These are phyloP conservation scores for Sistotremastrum suecicum DNA, from an alignment of 768 basidiomycete genomes.

Conservation along the genomic window DNA sequence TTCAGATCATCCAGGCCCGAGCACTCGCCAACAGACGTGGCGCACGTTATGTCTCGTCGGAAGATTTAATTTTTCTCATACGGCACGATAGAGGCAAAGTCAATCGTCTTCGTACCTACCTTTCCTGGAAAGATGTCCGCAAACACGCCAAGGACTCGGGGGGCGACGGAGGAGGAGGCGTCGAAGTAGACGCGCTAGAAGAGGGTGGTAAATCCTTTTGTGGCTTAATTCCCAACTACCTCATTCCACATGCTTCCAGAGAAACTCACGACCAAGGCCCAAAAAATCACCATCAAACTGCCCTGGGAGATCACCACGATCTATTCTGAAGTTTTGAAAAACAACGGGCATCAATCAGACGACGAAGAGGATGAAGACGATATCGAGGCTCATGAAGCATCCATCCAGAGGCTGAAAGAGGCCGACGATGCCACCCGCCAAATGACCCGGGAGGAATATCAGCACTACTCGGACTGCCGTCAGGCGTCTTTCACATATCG, in stretches of 20 bases:
- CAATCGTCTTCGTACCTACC: constrained; percentile 81
- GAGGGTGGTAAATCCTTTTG: constrained; percentile 48
- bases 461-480: constrained; percentile 92
- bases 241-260: constrained; percentile 26
- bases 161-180: constrained; percentile 65
- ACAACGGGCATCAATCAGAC: constrained; percentile 71
- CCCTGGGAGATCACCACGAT: constrained; percentile 93
- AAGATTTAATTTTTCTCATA: constrained; percentile 94
- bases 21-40: constrained; percentile 69
- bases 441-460: constrained; percentile 96
- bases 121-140: constrained; percentile 95
- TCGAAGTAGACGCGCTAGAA: constrained; percentile 72
- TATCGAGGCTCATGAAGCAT: constrained; percentile 89
- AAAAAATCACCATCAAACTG: constrained; percentile 88
- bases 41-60: constrained; percentile 75
- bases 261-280: constrained; percentile 68
- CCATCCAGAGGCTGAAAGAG: constrained; percentile 84
- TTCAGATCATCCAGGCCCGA: constrained; percentile 79
- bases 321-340: constrained; percentile 72
- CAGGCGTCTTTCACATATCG: constrained; percentile 96
- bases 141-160: constrained; percentile 89
- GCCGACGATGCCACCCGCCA: constrained; percentile 88
- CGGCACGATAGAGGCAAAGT: constrained; percentile 90
- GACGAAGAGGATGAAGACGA: constrained; percentile 96
- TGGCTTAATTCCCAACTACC: background rate